A percentile compares a stretch with the other conserved stretches of the same genome.
These are phyloP conservation scores for Fusarium concolor DNA, from an alignment of 2,329 filamentous ascomycete species.

Conservation along the genomic window DNA sequence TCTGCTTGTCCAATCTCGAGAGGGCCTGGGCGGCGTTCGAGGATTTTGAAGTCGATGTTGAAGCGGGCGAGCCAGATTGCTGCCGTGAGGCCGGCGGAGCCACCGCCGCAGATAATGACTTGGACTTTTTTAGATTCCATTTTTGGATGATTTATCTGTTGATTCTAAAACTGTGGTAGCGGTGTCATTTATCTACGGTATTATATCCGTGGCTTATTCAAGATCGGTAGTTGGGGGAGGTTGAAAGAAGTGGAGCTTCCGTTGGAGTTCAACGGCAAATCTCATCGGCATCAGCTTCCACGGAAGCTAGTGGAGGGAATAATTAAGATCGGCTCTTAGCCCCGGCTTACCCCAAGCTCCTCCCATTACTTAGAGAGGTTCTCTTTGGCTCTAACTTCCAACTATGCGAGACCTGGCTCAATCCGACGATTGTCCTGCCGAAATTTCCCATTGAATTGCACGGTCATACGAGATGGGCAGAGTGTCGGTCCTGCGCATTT, in stretches of 20 bases:
- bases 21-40: constrained; percentile 3
- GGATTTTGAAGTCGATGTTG: constrained; percentile 17
- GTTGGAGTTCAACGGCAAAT: not conserved
- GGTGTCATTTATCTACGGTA: too few relatives aligned
- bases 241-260: not conserved
- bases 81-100: constrained; percentile 23
- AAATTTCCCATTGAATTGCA: too few relatives aligned
- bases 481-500: too few relatives aligned
- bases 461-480: too few relatives aligned
- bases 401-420: too few relatives aligned
- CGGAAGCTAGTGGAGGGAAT: not conserved
- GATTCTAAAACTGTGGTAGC: too few relatives aligned
- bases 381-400: too few relatives aligned
- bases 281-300: constrained; percentile 8
- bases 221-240: not conserved
- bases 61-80: constrained; percentile 23
- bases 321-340: not conserved
- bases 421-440: too few relatives aligned
- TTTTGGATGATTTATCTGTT: too few relatives aligned
- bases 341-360: too few relatives aligned
- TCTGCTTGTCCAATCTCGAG: constrained; percentile 56
- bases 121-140: constrained; percentile 9
- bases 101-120: constrained; percentile 21
- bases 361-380: too few relatives aligned
- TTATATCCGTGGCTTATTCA: constrained; percentile 1